phyloP scores from a whole-genome alignment of 2,329 filamentous ascomycete genomes.

The Phaeosphaeria sp. region DNA sequence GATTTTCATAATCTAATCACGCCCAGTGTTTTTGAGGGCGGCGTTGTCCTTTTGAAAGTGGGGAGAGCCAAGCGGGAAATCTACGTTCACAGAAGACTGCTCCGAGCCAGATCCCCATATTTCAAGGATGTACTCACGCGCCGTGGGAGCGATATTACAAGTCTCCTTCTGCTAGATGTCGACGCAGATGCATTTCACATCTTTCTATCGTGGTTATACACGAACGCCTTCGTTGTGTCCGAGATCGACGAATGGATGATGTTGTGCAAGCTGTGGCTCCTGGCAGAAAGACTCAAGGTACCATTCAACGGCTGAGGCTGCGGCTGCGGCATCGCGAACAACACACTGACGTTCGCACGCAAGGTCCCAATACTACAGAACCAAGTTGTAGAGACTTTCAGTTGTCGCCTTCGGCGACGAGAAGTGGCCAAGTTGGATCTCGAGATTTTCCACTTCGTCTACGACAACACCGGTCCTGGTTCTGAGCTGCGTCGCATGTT shows the following conservation, averaged over 20 bases:
- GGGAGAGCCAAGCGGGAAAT: background rate
- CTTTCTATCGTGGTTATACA: slow-evolving; percentile 3
- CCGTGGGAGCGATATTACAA: background rate
- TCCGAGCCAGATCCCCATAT: slow-evolving; percentile 1
- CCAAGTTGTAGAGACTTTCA: slow-evolving; percentile 1
- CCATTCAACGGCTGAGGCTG: background rate
- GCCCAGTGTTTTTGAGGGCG: background rate
- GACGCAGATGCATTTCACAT: background rate
- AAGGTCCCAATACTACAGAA: slow-evolving; percentile 1
- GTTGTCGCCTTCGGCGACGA: background rate
- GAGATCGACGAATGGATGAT: background rate
- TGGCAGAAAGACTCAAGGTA: slow-evolving; percentile 3
- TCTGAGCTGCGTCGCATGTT: slow-evolving; percentile 1
- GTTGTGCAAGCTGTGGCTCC: slow-evolving; percentile 2
- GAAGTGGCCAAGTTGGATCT: background rate
- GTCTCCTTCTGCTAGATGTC: background rate
- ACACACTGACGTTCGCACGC: background rate
- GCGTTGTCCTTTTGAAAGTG: background rate
- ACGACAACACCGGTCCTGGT: slow-evolving; percentile 3
- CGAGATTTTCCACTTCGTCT: slow-evolving; percentile 3
- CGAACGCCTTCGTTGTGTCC: background rate
- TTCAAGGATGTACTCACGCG: background rate
- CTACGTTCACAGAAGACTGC: background rate
- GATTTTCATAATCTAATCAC: background rate
- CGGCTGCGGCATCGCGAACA: background rate